A percentile compares a stretch with the other conserved stretches of the same genome.
Evolutionary conservation across 768 basidiomycete species (phyloP).

Genomic region (Chalciporus pseudorubinellus): DNA sequence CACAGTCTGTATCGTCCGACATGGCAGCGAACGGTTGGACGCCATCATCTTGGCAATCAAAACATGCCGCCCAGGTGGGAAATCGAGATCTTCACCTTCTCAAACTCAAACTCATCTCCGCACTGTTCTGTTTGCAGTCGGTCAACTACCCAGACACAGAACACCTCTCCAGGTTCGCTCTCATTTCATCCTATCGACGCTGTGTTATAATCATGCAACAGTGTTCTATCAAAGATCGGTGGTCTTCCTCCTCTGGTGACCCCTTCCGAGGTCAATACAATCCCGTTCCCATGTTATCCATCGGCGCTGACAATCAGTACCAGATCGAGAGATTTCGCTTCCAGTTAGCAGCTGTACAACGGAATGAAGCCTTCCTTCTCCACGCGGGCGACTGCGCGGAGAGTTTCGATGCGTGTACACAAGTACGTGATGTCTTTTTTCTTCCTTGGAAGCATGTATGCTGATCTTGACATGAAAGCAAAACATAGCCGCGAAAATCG

Average conservation of each 20-base stretch:
- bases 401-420: conserved; percentile 87
- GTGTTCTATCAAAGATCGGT: conserved; percentile 75
- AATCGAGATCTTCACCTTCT: background rate
- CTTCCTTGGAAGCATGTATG: conserved; percentile 8
- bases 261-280: conserved; percentile 72
- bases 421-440: conserved; percentile 45
- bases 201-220: conserved; percentile 27
- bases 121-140: conserved; percentile 48
- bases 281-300: conserved; percentile 6
- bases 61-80: conserved; percentile 70
- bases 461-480: conserved; percentile 46
- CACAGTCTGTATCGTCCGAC: conserved; percentile 10
- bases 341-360: conserved; percentile 77
- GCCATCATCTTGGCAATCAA: conserved; percentile 77
- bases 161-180: conserved; percentile 53
- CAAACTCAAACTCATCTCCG: background rate
- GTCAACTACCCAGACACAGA: conserved; percentile 69
- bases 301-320: conserved; percentile 25
- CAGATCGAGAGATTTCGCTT: conserved; percentile 82
- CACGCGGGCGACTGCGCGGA: conserved; percentile 99
- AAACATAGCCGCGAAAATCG: conserved; percentile 85
- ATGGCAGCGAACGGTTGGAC: conserved; percentile 46
- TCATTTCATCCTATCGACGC: background rate
- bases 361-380: conserved; percentile 87
- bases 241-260: conserved; percentile 89